phyloP scores from a whole-genome alignment of 208 protist species.

The Acanthamoeba culbertsoni region DNA sequence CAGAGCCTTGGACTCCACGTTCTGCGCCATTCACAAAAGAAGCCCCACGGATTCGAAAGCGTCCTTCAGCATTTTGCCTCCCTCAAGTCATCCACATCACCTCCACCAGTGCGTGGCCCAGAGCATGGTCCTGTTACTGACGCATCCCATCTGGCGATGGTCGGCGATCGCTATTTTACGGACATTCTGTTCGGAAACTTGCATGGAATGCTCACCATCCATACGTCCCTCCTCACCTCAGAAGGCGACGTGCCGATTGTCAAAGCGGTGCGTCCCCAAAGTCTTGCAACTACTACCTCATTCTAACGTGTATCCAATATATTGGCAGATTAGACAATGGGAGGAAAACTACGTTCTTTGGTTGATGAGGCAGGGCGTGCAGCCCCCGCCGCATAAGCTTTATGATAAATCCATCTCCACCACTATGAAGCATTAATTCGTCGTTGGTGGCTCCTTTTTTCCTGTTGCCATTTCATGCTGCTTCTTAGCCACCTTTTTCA shows the following conservation, averaged over 20 bases:
- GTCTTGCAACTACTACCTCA: background rate
- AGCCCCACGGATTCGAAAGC: conserved; percentile 67
- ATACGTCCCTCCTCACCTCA: conserved; percentile 61
- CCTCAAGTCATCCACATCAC: background rate
- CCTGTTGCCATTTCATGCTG: background rate
- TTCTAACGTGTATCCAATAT: background rate
- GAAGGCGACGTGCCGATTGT: conserved; percentile 63
- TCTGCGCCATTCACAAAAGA: conserved; percentile 66
- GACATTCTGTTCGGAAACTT: conserved; percentile 76
- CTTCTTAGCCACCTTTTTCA: conserved; percentile 16
- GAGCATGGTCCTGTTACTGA: background rate
- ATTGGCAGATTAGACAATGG: background rate
- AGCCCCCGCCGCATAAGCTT: background rate
- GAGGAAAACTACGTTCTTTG: background rate
- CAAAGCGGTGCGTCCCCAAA: conserved; percentile 22
- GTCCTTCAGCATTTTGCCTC: conserved; percentile 63
- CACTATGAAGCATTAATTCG: too few species aligned
- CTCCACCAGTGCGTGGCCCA: background rate
- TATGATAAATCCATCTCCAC: background rate
- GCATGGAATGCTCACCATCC: conserved; percentile 75
- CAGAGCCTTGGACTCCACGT: conserved; percentile 43
- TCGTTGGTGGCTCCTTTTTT: background rate
- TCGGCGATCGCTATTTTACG: conserved; percentile 73
- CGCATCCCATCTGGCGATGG: conserved; percentile 54
- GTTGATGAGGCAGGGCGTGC: background rate